phyloP scores from a whole-genome alignment of 2,329 filamentous ascomycete genomes.

The Hypoxylon sp. region DNA sequence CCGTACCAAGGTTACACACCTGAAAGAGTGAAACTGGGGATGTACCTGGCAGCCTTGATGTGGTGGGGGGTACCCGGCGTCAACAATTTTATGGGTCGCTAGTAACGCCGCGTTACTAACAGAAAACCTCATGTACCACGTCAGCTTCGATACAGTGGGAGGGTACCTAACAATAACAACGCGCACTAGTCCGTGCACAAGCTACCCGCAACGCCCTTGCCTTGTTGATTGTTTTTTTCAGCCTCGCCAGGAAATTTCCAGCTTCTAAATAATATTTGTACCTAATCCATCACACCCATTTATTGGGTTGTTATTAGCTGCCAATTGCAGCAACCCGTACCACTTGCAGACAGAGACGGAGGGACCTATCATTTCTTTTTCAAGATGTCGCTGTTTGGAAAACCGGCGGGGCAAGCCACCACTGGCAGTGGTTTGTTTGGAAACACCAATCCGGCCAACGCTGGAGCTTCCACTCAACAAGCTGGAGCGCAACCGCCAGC shows the following conservation, averaged over 20 bases:
- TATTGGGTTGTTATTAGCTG: conserved; percentile 27
- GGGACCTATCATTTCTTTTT: conserved; percentile 6
- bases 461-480: conserved; percentile 21
- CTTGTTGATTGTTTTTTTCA: conserved; percentile 53
- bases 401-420: conserved; percentile 26
- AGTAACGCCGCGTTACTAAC: background rate
- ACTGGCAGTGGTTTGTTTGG: conserved; percentile 29
- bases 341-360: conserved; percentile 7
- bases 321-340: conserved; percentile 27
- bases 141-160: background rate
- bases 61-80: background rate
- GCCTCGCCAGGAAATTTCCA: conserved; percentile 47
- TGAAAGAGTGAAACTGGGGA: background rate
- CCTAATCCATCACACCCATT: conserved; percentile 11
- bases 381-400: conserved; percentile 47
- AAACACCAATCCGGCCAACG: conserved; percentile 11
- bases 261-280: conserved; percentile 5
- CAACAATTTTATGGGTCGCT: background rate
- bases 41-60: background rate
- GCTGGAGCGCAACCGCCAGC: conserved; percentile 22
- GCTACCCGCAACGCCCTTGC: conserved; percentile 31
- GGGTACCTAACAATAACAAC: conserved; percentile 3
- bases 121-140: background rate
- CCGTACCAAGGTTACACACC: background rate
- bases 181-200: conserved; percentile 43